These are phyloP conservation scores for Bertia moriformis DNA, from an alignment of 2,329 filamentous ascomycete genomes.

Conservation along the genomic window DNA sequence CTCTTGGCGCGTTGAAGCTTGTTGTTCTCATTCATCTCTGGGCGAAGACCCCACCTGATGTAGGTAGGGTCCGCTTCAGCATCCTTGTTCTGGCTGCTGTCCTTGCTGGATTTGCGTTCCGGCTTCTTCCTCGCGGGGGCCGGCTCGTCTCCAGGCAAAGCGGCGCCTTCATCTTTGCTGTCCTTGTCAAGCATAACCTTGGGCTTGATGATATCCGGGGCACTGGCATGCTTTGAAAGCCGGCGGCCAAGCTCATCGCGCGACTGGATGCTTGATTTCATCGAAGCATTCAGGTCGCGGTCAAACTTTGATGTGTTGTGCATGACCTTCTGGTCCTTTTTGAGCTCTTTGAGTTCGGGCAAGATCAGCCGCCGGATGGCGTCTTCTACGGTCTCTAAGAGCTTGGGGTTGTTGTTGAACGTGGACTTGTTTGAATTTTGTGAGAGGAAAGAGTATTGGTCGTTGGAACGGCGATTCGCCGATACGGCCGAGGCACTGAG, in stretches of 20 bases:
- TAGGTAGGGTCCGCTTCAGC: background rate
- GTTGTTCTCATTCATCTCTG: background rate
- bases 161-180: background rate
- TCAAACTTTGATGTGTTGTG: background rate
- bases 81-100: background rate
- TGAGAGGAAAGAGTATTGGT: constrained; percentile 42
- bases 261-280: background rate
- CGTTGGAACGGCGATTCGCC: constrained; percentile 34
- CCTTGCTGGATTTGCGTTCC: background rate
- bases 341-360: background rate
- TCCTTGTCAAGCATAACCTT: background rate
- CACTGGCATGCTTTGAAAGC: constrained; percentile 1
- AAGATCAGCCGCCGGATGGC: constrained; percentile 55
- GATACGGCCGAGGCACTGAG: constrained; percentile 38
- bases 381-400: constrained; percentile 61
- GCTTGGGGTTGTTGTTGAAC: constrained; percentile 59
- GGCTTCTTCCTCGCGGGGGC: background rate
- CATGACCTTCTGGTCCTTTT: constrained; percentile 1
- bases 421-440: constrained; percentile 48
- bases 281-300: background rate
- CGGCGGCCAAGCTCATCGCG: constrained; percentile 1
- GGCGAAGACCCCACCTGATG: background rate
- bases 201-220: background rate
- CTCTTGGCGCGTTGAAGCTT: background rate
- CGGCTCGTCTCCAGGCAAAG: background rate